Conservation (phyloP, 371 early-diverging fungal species). For the Mortierella sp. region DNA sequence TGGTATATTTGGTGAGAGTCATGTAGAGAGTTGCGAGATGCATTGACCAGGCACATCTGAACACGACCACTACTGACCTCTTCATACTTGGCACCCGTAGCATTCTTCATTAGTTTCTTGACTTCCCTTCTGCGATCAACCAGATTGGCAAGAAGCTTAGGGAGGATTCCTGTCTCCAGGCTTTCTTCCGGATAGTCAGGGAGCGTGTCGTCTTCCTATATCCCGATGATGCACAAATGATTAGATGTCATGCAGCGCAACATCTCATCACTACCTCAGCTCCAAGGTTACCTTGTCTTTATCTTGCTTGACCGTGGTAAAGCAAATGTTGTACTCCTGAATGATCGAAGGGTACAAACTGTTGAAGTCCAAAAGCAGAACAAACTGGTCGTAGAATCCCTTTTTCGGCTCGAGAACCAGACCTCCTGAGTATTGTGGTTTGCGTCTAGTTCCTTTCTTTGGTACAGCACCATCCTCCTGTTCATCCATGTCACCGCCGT, state of each 20-base stretch:
- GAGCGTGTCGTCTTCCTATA: conserved; percentile 67
- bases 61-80: conserved; percentile 71
- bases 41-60: no score
- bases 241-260: neutral
- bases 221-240: neutral
- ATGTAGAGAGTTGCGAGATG: neutral
- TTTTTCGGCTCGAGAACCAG: conserved; percentile 98
- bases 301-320: conserved; percentile 92
- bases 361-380: conserved; percentile 99
- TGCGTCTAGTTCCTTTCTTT: conserved; percentile 70
- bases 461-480: conserved; percentile 51
- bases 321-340: conserved; percentile 99
- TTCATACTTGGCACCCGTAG: conserved; percentile 65
- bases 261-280: neutral
- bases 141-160: conserved; percentile 88
- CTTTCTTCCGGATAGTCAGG: conserved; percentile 83
- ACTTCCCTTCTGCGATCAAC: conserved; percentile 94
- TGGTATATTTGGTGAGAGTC: no score
- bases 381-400: conserved; percentile 97
- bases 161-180: conserved; percentile 86
- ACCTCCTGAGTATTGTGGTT: conserved; percentile 98
- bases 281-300: conserved; percentile 10
- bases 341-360: conserved; percentile 99
- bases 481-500: conserved; percentile 31
- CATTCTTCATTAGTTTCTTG: conserved; percentile 89